These are phyloP conservation scores for Geranium rotundifolium DNA, from an alignment of 345 rosid species.

Conservation along the genomic window DNA sequence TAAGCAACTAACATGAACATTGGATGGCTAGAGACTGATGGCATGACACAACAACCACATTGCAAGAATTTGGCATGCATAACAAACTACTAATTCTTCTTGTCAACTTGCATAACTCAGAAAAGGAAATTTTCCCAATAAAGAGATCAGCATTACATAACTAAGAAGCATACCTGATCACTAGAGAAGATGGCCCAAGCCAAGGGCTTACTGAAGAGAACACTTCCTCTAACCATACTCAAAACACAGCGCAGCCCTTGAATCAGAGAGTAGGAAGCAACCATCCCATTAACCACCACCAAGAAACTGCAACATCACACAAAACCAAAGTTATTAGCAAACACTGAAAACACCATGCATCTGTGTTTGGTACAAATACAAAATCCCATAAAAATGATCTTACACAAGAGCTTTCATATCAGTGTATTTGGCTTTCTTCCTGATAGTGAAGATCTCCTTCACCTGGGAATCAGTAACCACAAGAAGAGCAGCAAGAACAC, in stretches of 20 bases:
- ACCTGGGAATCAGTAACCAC: constrained; percentile 65
- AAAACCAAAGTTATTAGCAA: not conserved
- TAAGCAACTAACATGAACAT: too few relatives aligned
- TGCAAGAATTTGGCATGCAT: too few relatives aligned
- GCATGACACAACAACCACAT: too few relatives aligned
- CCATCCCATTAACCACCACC: constrained; percentile 64
- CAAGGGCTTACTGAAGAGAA: constrained; percentile 55
- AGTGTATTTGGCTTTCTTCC: constrained; percentile 60
- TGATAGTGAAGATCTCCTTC: constrained; percentile 57
- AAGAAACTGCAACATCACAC: constrained; percentile 43
- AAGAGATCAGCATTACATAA: too few relatives aligned
- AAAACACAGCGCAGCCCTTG: constrained; percentile 71
- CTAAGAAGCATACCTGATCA: constrained; percentile 51
- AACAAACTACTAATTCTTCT: too few relatives aligned
- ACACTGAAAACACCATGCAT: not conserved
- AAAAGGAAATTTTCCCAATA: too few relatives aligned
- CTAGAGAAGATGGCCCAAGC: constrained; percentile 85
- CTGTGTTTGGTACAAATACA: too few relatives aligned
- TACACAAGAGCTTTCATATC: constrained; percentile 96
- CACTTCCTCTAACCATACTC: constrained; percentile 48
- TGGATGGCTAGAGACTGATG: too few relatives aligned
- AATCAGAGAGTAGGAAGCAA: constrained; percentile 57
- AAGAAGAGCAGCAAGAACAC: constrained; percentile 51
- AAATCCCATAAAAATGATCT: constrained; percentile 11
- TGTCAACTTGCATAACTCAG: too few relatives aligned